phyloP scores from a whole-genome alignment of 306 rosid species.

The Glycyrrhiza uralensis region DNA sequence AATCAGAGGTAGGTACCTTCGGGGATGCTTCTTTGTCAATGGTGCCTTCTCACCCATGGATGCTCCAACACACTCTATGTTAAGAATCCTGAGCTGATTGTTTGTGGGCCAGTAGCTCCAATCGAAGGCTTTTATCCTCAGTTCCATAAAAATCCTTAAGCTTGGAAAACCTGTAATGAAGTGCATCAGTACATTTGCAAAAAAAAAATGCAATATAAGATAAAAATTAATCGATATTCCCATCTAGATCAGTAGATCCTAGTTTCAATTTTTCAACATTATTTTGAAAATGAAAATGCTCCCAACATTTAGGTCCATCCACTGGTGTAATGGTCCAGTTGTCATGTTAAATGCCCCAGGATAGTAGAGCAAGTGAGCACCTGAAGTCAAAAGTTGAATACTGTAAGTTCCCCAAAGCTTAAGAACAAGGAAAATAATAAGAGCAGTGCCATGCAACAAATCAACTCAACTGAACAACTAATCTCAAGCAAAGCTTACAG shows the following conservation, averaged over 20 bases:
- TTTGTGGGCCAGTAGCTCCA: constrained; percentile 65
- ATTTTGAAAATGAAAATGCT: not conserved
- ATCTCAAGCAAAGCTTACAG: not conserved
- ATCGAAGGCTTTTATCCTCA: constrained; percentile 55
- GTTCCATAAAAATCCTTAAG: constrained; percentile 76
- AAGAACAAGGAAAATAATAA: not conserved
- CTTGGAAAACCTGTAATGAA: constrained; percentile 62
- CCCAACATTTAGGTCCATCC: not conserved
- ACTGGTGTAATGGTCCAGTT: constrained; percentile 45
- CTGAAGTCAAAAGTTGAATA: constrained; percentile 43
- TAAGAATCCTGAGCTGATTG: constrained; percentile 77
- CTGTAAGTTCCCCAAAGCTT: constrained; percentile 18
- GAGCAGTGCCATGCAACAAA: not conserved
- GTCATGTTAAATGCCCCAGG: constrained; percentile 99
- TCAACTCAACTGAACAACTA: not conserved
- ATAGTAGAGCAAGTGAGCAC: constrained; percentile 91
- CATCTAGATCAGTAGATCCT: not conserved
- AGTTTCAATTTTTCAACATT: not conserved
- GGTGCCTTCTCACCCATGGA: constrained; percentile 87
- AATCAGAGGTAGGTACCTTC: too few relatives aligned
- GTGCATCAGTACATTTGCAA: constrained; percentile 16
- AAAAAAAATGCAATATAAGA: not conserved
- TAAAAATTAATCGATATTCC: constrained; percentile 1
- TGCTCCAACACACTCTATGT: constrained; percentile 88
- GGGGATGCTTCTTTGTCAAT: constrained; percentile 71